Conservation (phyloP, 208 protist genomes). For the Herpetomonas tarakana region DNA sequence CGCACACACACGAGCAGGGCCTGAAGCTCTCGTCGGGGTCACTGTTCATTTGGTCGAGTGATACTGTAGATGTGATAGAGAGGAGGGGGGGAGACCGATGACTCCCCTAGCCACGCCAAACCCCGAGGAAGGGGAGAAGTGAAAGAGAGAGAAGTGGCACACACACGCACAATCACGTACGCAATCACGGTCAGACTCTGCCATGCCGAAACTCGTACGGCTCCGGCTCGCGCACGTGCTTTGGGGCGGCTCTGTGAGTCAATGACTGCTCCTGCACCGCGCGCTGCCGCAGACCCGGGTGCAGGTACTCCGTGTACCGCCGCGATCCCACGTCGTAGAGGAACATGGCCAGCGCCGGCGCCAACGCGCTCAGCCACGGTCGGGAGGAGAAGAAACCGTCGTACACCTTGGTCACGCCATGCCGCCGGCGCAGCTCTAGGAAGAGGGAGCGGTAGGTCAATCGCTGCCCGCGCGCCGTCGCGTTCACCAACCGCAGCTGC, state of each 20-base stretch:
- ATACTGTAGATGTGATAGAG: too few relatives aligned
- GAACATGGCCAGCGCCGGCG: slow-evolving; percentile 61
- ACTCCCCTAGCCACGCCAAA: too few relatives aligned
- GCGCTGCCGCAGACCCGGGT: slow-evolving; percentile 36
- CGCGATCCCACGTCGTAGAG: slow-evolving; percentile 57
- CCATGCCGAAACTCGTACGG: slow-evolving; percentile 65
- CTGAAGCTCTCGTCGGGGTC: too few relatives aligned
- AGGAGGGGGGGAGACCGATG: too few relatives aligned
- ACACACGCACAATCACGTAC: too few relatives aligned
- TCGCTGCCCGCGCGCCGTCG: slow-evolving; percentile 15
- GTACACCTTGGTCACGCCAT: slow-evolving; percentile 77
- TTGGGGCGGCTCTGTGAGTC: slow-evolving; percentile 19
- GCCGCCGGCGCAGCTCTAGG: slow-evolving; percentile 44
- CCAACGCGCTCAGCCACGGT: slow-evolving; percentile 65
- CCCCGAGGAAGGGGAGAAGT: too few relatives aligned
- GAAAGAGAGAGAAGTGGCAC: too few relatives aligned
- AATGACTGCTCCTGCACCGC: slow-evolving; percentile 48
- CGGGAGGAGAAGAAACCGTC: slow-evolving; percentile 77
- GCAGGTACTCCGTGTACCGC: slow-evolving; percentile 61
- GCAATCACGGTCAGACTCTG: too few relatives aligned
- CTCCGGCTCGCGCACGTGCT: slow-evolving; percentile 18
- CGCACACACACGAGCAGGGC: too few relatives aligned
- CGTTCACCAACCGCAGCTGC: slow-evolving; percentile 57
- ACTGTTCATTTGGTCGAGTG: too few relatives aligned
- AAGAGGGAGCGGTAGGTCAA: slow-evolving; percentile 62